phyloP scores from a whole-genome alignment of 192 early-diverging fungal species.

The Mycoemilia scoparia region DNA sequence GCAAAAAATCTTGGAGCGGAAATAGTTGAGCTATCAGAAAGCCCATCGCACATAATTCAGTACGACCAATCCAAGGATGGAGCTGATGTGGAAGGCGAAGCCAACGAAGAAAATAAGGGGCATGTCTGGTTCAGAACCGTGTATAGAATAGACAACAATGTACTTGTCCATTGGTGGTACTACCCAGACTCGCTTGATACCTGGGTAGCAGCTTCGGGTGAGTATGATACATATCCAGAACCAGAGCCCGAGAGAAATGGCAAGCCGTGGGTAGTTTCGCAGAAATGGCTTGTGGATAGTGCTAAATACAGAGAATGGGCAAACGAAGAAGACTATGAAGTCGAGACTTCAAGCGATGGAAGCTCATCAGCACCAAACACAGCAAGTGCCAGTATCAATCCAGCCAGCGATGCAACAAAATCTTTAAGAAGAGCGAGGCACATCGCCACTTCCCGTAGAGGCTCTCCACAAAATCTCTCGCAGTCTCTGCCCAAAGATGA shows the following conservation, averaged over 20 bases:
- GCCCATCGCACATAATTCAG: too few relatives aligned
- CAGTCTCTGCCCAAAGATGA: constrained; percentile 8
- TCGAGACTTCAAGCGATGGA: constrained; percentile 12
- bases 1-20: too few relatives aligned
- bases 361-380: too few relatives aligned
- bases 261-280: constrained; percentile 47
- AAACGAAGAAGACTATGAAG: constrained; percentile 78
- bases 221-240: constrained; percentile 38
- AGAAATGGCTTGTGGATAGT: constrained; percentile 62
- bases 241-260: constrained; percentile 44
- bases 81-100: too few relatives aligned
- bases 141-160: constrained; percentile 25
- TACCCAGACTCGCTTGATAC: constrained; percentile 65
- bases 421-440: constrained; percentile 3
- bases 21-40: too few relatives aligned
- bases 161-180: constrained; percentile 65
- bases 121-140: constrained; percentile 30
- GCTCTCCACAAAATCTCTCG: constrained; percentile 5
- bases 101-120: too few relatives aligned
- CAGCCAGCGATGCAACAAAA: constrained; percentile 14
- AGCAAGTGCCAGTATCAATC: too few relatives aligned
- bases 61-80: too few relatives aligned
- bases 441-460: constrained; percentile 4
- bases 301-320: constrained; percentile 58
- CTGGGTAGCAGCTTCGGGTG: constrained; percentile 42